Percentiles rank a stretch among this genome's conserved stretches.
These are phyloP conservation scores for Leccinum barrowsii DNA, from an alignment of 768 basidiomycete genomes.

Conservation along the genomic window DNA sequence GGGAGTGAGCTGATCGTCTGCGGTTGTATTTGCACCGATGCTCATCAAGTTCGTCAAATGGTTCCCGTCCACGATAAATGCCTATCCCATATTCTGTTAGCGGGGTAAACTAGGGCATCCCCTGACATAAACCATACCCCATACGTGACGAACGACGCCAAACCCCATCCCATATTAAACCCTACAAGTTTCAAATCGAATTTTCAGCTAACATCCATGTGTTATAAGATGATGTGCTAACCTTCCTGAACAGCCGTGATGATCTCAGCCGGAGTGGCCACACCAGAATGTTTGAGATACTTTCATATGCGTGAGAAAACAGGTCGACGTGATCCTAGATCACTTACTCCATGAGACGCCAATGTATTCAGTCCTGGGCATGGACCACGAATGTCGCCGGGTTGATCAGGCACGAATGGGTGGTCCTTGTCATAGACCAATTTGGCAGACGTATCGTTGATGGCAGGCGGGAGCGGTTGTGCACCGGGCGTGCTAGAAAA, in stretches of 20 bases:
- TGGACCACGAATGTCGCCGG: constrained; percentile 25
- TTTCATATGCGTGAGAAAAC: not conserved
- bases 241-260: constrained; percentile 25
- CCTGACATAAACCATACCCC: constrained; percentile 12
- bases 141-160: constrained; percentile 22
- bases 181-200: constrained; percentile 2
- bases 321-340: not conserved
- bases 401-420: constrained; percentile 10
- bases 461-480: constrained; percentile 20
- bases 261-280: constrained; percentile 22
- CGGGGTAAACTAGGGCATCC: not conserved
- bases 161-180: constrained; percentile 24
- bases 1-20: constrained; percentile 6
- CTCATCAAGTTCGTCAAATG: constrained; percentile 27
- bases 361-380: constrained; percentile 26
- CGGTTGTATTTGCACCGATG: constrained; percentile 24
- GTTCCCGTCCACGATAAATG: constrained; percentile 27
- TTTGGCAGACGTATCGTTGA: constrained; percentile 25
- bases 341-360: constrained; percentile 24
- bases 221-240: not conserved
- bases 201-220: not conserved
- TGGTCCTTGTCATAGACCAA: constrained; percentile 18
- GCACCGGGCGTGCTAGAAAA: constrained; percentile 22
- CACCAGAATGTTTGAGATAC: constrained; percentile 20
- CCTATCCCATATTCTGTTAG: constrained; percentile 7